phyloP scores from a whole-genome alignment of 805 yeast species.

The Saturnispora quitensis region DNA sequence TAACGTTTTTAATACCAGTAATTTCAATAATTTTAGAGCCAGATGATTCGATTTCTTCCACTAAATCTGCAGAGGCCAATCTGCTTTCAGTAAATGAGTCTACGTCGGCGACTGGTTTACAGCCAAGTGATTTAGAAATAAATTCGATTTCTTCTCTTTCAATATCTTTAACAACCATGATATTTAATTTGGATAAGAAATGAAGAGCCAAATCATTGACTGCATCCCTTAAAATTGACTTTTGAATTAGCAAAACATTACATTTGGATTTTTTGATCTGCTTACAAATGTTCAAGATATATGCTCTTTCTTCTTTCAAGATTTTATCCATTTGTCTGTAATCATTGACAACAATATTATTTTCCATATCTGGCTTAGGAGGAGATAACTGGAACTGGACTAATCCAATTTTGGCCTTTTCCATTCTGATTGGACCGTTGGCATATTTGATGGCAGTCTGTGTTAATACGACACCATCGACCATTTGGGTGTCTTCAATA shows the following conservation, averaged over 20 bases:
- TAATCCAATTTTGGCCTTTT: slow-evolving; percentile 84
- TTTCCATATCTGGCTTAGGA: slow-evolving; percentile 96
- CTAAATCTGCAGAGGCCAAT: slow-evolving; percentile 82
- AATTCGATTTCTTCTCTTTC: slow-evolving; percentile 96
- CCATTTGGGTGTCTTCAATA: slow-evolving; percentile 88
- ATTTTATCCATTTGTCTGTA: slow-evolving; percentile 99
- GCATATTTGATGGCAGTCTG: slow-evolving; percentile 85
- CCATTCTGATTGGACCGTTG: slow-evolving; percentile 91
- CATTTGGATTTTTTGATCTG: slow-evolving; percentile 95
- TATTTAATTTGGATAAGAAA: slow-evolving; percentile 85
- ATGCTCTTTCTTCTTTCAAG: slow-evolving; percentile 94
- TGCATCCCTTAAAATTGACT: slow-evolving; percentile 90
- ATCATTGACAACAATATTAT: slow-evolving; percentile 93
- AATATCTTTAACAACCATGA: slow-evolving; percentile 89
- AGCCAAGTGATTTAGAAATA: slow-evolving; percentile 73
- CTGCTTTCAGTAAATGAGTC: slow-evolving; percentile 91
- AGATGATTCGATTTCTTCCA: slow-evolving; percentile 83
- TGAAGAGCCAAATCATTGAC: slow-evolving; percentile 92
- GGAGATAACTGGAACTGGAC: slow-evolving; percentile 94
- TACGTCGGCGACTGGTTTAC: slow-evolving; percentile 93
- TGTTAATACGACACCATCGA: slow-evolving; percentile 88
- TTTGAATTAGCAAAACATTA: slow-evolving; percentile 82
- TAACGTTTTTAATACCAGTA: slow-evolving; percentile 62
- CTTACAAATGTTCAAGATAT: slow-evolving; percentile 87
- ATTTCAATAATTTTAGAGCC: slow-evolving; percentile 86